Evolutionary conservation across 1,284 basidiomycete species (phyloP), one percentile per base, ranked within the genome.

Genomic region (Thecaphora frezii): DNA sequence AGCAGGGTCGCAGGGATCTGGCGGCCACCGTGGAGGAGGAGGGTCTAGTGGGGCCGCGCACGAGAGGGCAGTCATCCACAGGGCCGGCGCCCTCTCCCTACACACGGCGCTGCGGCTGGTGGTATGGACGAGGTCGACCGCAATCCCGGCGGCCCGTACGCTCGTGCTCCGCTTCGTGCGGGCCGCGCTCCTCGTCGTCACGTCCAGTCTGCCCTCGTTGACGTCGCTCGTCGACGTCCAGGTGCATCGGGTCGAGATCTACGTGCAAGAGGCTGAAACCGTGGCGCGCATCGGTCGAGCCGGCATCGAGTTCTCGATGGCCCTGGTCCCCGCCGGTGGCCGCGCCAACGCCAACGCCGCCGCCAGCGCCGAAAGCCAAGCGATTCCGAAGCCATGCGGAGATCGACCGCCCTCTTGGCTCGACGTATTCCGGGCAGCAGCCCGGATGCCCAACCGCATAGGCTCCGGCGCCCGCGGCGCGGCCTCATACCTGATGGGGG

Each of bases 171-270:
- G 58, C 12, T 46, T 54, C 22, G 54, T 63, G 12, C 61, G 69
- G 24, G 56, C 61, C 3, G 61, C 61, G 7, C 51, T 69, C 40
- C 71, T 58, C 52, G 21, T 73, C 23, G 45, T 70, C 51, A 61
- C 62, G 19, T 73, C 72, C 7, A 51, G 57, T 19, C 44, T 75
- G 14, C 71, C 73, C 7, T 49, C 64, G 2, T 54, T 75, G 25
- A 70, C 63, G 16, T 69, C 68, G 1, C 45, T 78, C 26, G 47
- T 78, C 39, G 74, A 71, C 10, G 44, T 78, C 48, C 65, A 76
- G 25, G 47, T 77, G 12, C 63, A 65, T 26, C 55, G 68, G 19
- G 49, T 71, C 40, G 66, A 69, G 40, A 40, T 76, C 22, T 64
- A 60, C 33, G 30, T 70, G 5, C 47, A 66, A 21, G 71, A 72